phyloP scores from a whole-genome alignment of 2,329 filamentous ascomycete genomes.

The Escovopsis sp. region DNA sequence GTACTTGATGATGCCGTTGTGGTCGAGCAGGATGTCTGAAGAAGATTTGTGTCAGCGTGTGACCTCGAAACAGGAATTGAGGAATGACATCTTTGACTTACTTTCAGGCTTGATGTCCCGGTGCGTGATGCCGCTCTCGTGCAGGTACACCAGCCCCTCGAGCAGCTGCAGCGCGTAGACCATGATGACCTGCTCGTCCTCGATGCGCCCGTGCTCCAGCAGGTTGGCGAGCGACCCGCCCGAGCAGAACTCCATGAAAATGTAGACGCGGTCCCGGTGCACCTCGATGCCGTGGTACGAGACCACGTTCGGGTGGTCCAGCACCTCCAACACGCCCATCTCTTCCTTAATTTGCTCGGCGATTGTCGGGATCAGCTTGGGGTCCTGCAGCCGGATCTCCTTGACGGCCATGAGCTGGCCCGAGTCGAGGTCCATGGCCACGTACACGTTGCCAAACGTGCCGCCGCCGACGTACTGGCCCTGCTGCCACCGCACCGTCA shows the following conservation, averaged over 20 bases:
- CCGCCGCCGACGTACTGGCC: slow-evolving; percentile 96
- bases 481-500: slow-evolving; percentile 94
- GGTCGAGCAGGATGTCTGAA: slow-evolving; percentile 81
- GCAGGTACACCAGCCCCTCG: slow-evolving; percentile 85
- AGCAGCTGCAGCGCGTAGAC: slow-evolving; percentile 90
- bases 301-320: slow-evolving; percentile 95
- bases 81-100: slow-evolving; percentile 29
- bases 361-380: slow-evolving; percentile 87
- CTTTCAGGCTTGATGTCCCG: slow-evolving; percentile 97
- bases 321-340: slow-evolving; percentile 87
- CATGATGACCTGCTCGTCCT: slow-evolving; percentile 95
- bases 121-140: slow-evolving; percentile 83
- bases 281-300: slow-evolving; percentile 97
- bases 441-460: slow-evolving; percentile 94
- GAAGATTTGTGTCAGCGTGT: slow-evolving; percentile 7
- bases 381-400: slow-evolving; percentile 92
- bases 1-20: slow-evolving; percentile 97
- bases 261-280: slow-evolving; percentile 97
- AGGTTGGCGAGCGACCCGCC: slow-evolving; percentile 82
- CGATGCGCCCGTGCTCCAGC: slow-evolving; percentile 89
- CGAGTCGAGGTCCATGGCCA: slow-evolving; percentile 91
- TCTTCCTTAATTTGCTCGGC: slow-evolving; percentile 91
- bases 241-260: slow-evolving; percentile 99
- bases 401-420: slow-evolving; percentile 97
- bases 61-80: neutral